Evolutionary conservation across 2,329 filamentous ascomycete genomes (phyloP).

Genomic region (Xylaria arbuscula): DNA sequence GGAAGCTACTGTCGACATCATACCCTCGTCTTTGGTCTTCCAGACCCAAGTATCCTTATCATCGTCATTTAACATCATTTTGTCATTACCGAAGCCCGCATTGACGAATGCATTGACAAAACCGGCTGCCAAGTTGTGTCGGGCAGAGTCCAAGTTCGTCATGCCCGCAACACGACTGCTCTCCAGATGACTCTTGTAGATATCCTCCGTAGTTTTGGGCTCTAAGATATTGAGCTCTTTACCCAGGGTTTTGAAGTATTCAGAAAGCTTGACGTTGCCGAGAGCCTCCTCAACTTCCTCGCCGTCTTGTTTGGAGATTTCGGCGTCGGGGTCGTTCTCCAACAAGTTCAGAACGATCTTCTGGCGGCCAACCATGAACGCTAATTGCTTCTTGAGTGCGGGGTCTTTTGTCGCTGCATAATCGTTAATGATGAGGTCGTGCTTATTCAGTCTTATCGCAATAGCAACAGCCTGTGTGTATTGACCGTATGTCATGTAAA

Average conservation of each 20-base stretch:
- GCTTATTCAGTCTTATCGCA: constrained; percentile 91
- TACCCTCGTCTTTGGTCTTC: constrained; percentile 99
- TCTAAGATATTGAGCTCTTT: constrained; percentile 98
- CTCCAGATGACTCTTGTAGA: constrained; percentile 99
- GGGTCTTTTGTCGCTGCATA: constrained; percentile 84
- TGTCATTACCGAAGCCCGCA: constrained; percentile 93
- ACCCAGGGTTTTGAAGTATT: constrained; percentile 92
- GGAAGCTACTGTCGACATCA: constrained; percentile 95
- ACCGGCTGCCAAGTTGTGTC: constrained; percentile 93
- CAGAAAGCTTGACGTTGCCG: constrained; percentile 86
- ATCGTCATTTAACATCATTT: constrained; percentile 94
- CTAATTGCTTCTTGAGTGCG: constrained; percentile 90
- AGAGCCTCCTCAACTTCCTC: constrained; percentile 83
- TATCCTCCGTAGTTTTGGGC: constrained; percentile 96
- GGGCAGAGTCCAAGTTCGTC: constrained; percentile 93
- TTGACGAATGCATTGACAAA: constrained; percentile 99
- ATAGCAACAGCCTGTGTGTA: constrained; percentile 93
- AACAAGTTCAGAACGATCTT: constrained; percentile 82
- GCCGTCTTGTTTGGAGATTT: constrained; percentile 73
- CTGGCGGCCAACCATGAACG: constrained; percentile 91
- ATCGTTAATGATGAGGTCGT: constrained; percentile 82
- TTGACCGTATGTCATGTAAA: constrained; percentile 94
- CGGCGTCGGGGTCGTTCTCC: constrained; percentile 62
- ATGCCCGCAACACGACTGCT: constrained; percentile 91
- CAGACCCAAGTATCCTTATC: constrained; percentile 96